These are phyloP conservation scores for Podochytrium sp. DNA, from an alignment of 192 early-diverging fungal species.

Conservation along the genomic window DNA sequence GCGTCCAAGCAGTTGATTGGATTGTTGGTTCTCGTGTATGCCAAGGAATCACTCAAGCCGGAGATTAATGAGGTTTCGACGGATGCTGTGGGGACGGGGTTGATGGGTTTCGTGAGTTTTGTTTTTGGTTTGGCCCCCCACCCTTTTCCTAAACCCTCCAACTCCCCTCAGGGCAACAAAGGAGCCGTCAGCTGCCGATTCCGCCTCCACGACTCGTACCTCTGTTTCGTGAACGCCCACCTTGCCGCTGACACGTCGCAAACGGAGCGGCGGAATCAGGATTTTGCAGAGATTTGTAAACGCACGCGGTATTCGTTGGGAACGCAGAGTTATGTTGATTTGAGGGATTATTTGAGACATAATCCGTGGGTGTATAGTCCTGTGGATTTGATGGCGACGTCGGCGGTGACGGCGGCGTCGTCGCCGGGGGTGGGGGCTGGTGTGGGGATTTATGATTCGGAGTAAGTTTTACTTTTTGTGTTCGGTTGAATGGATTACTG, in stretches of 20 bases:
- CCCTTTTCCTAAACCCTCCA: no score
- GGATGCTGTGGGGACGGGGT: constrained; percentile 78
- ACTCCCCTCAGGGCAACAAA: constrained; percentile 81
- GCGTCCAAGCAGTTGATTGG: constrained; percentile 87
- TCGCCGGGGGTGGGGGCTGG: background rate
- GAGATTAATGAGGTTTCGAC: constrained; percentile 68
- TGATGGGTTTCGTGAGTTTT: constrained; percentile 31
- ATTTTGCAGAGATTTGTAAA: constrained; percentile 84
- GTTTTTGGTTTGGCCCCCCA: background rate
- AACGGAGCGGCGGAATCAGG: constrained; percentile 83
- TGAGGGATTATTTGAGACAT: constrained; percentile 35
- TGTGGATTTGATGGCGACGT: constrained; percentile 20
- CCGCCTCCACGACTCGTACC: constrained; percentile 73
- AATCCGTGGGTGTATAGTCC: constrained; percentile 49
- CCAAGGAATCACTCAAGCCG: constrained; percentile 50
- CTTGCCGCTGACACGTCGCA: constrained; percentile 83
- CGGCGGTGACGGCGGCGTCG: background rate
- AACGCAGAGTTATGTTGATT: constrained; percentile 32
- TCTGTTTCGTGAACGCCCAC: constrained; percentile 90
- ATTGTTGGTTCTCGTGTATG: constrained; percentile 85
- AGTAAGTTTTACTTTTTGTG: constrained; percentile 35
- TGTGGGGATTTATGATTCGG: constrained; percentile 46
- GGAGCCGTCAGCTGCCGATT: constrained; percentile 87
- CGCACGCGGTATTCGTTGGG: constrained; percentile 61
- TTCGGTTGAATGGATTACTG: background rate